Conservation (phyloP, 495 filamentous ascomycete genomes). For the Chaetomidium leptoderma region DNA sequence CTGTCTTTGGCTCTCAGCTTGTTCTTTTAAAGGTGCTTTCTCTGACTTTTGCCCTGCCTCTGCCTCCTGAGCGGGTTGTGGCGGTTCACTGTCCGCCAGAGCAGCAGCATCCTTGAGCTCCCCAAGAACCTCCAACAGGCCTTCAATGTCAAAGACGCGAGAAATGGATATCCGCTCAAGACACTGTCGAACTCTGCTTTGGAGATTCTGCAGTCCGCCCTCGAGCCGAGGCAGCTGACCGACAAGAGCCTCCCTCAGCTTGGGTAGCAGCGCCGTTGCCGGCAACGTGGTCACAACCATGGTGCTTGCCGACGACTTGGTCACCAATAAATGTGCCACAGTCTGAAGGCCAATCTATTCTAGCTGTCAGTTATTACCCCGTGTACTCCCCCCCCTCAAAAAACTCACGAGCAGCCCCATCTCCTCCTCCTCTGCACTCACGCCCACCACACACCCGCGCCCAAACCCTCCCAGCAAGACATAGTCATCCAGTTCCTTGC, state of each 20-base stretch:
- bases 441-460: conserved; percentile 45
- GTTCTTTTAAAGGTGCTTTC: neutral
- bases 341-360: conserved; percentile 39
- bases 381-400: too few relatives aligned
- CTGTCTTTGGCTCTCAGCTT: neutral
- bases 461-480: conserved; percentile 45
- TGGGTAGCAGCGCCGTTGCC: conserved; percentile 29
- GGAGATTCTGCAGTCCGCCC: conserved; percentile 13
- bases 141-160: conserved; percentile 56
- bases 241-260: conserved; percentile 32
- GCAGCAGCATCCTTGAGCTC: conserved; percentile 35
- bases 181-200: conserved; percentile 28
- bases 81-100: neutral
- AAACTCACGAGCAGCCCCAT: conserved; percentile 39
- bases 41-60: neutral
- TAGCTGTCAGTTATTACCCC: too few relatives aligned
- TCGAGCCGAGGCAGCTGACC: conserved; percentile 22
- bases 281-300: conserved; percentile 40
- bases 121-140: conserved; percentile 51
- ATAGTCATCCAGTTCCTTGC: conserved; percentile 42
- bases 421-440: conserved; percentile 44
- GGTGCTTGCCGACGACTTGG: conserved; percentile 8
- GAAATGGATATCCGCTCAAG: conserved; percentile 53
- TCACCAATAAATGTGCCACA: conserved; percentile 27
- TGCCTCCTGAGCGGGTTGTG: neutral